Evolutionary conservation across 495 filamentous ascomycete genomes (phyloP), one percentile per base, ranked within the genome.

Genomic region (Trichoderma asperelloides): DNA sequence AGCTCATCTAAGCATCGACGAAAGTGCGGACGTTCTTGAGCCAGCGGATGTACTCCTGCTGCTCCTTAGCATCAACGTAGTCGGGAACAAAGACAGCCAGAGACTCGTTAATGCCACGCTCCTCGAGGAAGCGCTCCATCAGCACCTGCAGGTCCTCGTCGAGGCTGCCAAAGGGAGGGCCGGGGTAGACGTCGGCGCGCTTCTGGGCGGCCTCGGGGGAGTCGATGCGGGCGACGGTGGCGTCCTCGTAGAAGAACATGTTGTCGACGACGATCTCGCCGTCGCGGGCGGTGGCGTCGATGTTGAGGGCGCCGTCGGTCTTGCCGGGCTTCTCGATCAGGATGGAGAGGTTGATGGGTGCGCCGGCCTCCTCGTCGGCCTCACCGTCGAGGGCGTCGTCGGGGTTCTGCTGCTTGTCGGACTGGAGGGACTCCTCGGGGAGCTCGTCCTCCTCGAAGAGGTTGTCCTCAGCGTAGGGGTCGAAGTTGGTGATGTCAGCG

Each of bases 31-130:
- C 85, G 71, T 87, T 92, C 71, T 88, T 86, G 75, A 99, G 81
- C 95, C 95, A 99, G 68, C 82, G 80, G 51, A 94, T 76, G 78
- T 99, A 99, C 84, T 99, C 95, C 84, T 87, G 91, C 87, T 99
- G 94, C 86, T 99, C 95, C 88, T 99, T 99, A 79, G 90, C 87
- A 77, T 97, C 91, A 74, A 98, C 94, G 80, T 96, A 99, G 75
- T 98, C 94, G 64, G 93, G 93, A 64, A 96, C 86, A 79, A 97
- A 97, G 69, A 92, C 79, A 66, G 92, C 93, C 73, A 99, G 83
- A 69, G 88, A 85, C 67, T 91, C 88, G 74, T 95, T 91, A 78
- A 99, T 85, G 68, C 95, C 94, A 72, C 95, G 85, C 84, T 96
- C 95, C 77, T 96, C 93, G 66, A 99, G 84, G 80, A 95, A 98